Evolutionary conservation across 768 basidiomycete genomes (phyloP).

Genomic region (Suillus tomentosus): DNA sequence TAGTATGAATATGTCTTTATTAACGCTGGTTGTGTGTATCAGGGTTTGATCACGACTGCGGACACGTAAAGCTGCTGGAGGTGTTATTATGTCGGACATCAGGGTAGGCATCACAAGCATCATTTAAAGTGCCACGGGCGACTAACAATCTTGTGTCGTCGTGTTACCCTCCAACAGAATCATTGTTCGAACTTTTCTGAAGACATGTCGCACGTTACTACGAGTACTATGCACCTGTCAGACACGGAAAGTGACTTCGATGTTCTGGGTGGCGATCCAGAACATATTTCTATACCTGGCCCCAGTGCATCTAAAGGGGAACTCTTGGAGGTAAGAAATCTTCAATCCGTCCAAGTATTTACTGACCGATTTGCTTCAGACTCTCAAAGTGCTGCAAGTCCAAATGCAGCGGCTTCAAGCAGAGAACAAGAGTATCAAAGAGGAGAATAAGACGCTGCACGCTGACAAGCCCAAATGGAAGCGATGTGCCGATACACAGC

Average conservation of each 20-base stretch:
- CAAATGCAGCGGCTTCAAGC: neutral
- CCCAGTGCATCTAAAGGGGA: neutral
- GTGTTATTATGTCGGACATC: neutral
- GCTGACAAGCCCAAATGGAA: conserved; percentile 1
- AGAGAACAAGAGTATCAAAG: conserved; percentile 6
- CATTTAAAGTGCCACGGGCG: neutral
- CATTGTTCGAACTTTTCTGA: neutral
- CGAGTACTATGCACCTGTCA: neutral
- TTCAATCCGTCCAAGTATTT: neutral
- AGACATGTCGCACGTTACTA: neutral
- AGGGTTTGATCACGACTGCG: too few relatives aligned
- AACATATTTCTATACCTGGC: neutral
- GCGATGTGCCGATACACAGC: neutral
- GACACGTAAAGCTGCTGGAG: neutral
- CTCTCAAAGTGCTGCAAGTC: neutral
- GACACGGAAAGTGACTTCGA: neutral
- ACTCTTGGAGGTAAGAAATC: neutral
- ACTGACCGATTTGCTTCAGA: conserved; percentile 1
- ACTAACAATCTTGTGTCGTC: neutral
- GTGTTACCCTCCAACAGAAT: neutral
- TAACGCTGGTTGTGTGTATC: too few relatives aligned
- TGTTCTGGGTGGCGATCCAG: neutral
- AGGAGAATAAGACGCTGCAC: neutral
- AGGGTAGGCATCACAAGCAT: neutral
- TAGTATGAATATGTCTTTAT: too few relatives aligned